Base-by-base conservation (phyloP, 495 filamentous ascomycete genomes). In the Aspergillus ellipticus region DNA sequence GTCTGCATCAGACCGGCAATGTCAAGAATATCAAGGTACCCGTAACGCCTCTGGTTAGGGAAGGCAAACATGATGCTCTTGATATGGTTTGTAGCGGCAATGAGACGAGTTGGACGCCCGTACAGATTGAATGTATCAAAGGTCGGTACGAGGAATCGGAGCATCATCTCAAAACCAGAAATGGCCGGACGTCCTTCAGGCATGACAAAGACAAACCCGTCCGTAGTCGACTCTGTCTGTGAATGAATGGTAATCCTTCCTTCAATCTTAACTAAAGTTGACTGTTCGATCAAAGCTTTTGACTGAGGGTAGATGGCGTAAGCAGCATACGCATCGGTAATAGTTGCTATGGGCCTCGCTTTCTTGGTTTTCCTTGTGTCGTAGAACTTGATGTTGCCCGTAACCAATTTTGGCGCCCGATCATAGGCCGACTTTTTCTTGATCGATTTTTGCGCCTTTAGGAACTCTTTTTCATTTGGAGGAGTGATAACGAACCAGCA, bases 11-110 rank as follows among this genome's bases (percentile, higher is more conserved):
- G 71, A 49, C 75, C 79, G 13, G 84, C 84, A 8, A 97, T 89
- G 70, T 99, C 94, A 35, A 89, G 61, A 26, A 92, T 81, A 60
- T 97, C 95, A 19, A 97, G 70, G 67, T 97, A 97, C 0, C 94
- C 93, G 66, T 96, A 96, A 53, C 88, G 82, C 39, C 84, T 84
- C 54, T 95, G 83, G 61, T 87, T 88, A 0, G 94, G 95, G 85
- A 99, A 93, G 0, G 91, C 95, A 73, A 99, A 97, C 94, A 99
- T 99, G 61, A 99, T 78, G 55, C 94, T 93, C 55, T 89, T 85
- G 4, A 85, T 75, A 69, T 99, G 90, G 22, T 89, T 82, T 0
- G 87, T 85, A 63, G 95, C 96, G 1, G 94, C 89, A 46, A 96
- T 85, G 22, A 99, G 77, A 55, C 89, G 86, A 24, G 82, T 89